Conservation (phyloP, 306 rosid species). For the Malus fusca region DNA sequence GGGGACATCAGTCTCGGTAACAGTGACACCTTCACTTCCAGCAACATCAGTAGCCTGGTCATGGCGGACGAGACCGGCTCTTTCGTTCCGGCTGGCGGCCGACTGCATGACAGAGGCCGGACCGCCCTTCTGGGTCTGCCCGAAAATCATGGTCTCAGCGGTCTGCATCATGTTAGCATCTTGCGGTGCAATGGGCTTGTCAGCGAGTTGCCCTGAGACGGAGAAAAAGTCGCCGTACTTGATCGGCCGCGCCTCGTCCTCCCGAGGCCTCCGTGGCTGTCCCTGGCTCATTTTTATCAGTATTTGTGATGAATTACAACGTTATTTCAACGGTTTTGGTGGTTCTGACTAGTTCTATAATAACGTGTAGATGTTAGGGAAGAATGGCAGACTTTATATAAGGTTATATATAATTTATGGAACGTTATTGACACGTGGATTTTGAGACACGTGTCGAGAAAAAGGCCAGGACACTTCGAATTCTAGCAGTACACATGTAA, state of each 20-base stretch:
- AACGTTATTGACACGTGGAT: neutral
- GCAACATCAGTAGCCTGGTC: conserved; percentile 35
- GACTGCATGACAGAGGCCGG: conserved; percentile 59
- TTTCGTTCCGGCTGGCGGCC: conserved; percentile 51
- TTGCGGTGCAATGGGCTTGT: conserved; percentile 48
- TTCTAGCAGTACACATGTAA: neutral
- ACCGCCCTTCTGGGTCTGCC: conserved; percentile 51
- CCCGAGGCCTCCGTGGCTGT: conserved; percentile 34
- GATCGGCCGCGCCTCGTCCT: conserved; percentile 24
- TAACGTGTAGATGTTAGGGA: neutral
- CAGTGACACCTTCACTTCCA: conserved; percentile 44
- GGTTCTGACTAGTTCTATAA: neutral
- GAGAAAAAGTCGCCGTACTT: conserved; percentile 60
- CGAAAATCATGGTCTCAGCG: conserved; percentile 47
- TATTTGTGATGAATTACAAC: neutral
- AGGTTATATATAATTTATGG: too few species aligned
- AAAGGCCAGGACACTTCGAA: neutral
- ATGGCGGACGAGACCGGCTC: conserved; percentile 41
- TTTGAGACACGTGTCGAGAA: conserved; percentile 2
- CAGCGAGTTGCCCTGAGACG: conserved; percentile 50
- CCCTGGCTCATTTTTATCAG: conserved; percentile 41
- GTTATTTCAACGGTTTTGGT: neutral
- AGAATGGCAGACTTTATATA: neutral
- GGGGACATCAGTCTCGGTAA: conserved; percentile 37
- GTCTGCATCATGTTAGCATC: conserved; percentile 87